Evolutionary conservation across 768 basidiomycete species (phyloP).

Genomic region (Brasilioporus rufonigricans): DNA sequence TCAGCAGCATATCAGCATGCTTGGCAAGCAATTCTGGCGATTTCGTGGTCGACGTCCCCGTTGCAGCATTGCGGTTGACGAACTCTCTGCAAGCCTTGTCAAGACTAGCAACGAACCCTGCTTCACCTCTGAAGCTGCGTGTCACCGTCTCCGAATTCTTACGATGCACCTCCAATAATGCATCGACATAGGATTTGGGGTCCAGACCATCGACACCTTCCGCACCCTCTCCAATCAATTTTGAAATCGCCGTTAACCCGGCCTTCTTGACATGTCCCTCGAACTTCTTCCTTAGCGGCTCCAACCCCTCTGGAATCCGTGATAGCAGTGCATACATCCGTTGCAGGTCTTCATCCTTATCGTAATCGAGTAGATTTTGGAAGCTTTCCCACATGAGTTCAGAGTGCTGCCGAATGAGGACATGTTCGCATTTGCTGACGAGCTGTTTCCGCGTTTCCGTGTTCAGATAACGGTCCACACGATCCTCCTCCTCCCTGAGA

Average conservation of each 20-base stretch:
- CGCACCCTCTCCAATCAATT: conserved; percentile 56
- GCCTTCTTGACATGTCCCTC: too few relatives aligned
- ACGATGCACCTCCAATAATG: conserved; percentile 84
- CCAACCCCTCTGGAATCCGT: conserved; percentile 89
- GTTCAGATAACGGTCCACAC: too few relatives aligned
- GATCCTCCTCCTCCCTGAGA: too few relatives aligned
- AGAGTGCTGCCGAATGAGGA: too few relatives aligned
- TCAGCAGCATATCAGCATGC: too few relatives aligned
- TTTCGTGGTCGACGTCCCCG: conserved; percentile 77
- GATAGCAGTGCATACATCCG: conserved; percentile 93
- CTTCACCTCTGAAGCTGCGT: conserved; percentile 87
- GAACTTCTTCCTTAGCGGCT: too few relatives aligned
- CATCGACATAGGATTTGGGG: conserved; percentile 98
- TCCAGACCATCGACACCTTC: conserved; percentile 54
- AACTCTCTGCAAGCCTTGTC: too few relatives aligned
- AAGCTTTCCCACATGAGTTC: too few relatives aligned
- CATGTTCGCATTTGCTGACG: too few relatives aligned
- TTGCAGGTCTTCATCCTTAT: conserved; percentile 89
- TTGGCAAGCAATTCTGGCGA: conserved; percentile 92
- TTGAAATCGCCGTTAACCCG: conserved; percentile 80
- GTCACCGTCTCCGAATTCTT: conserved; percentile 90
- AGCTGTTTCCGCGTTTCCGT: too few relatives aligned
- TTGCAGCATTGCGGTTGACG: too few relatives aligned
- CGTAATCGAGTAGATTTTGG: too few relatives aligned
- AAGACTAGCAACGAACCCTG: conserved; percentile 89